Base-by-base conservation (phyloP, 306 rosid genomes). In the Lathyrus aphaca region DNA sequence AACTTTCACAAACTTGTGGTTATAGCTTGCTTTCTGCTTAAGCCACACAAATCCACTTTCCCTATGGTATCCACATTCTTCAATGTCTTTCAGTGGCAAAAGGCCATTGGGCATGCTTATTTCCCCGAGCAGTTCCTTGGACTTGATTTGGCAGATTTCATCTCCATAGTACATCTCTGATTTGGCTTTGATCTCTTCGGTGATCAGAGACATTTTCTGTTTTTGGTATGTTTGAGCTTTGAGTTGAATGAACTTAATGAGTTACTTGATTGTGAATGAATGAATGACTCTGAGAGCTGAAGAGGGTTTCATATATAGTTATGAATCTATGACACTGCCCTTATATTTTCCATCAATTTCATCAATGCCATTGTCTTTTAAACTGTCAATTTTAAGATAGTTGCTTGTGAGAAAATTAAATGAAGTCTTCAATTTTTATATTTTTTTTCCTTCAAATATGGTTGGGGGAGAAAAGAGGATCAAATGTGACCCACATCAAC, bases 21-120 rank as follows among this genome's bases (percentile, higher is more conserved):
- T 86, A 5, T 8, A 25, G 80, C 57, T 76, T 71, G 83, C 83
- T 73, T 87, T 87, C 85, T 91, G 97, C 86, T 80, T 95, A 11
- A 95, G 85, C 99, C 99, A 89, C 61, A 95, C 96, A 17, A 84
- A 91, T 0, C 99, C 99, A 1, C 93, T 89, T 1, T 91, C 99
- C 15, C 71, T 84, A n/a, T 87, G 80, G 23, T 80, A 80, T n/a
- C 99, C 99, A 68, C 91, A 85, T 67, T 94, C 98, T 71, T 66
- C 87, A 0, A 94, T 81, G 83, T 90, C 97, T 10, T 83, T 66
- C 85, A 94, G 23, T 0, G 98, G 98, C 32, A 90, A n/a, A 0
- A 94, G 86, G 1, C 98, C 97, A 50, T 87, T 90, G 38, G 98
- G 97, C 12, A 94, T 80, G 9, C 50, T 74, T 14, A 82, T 62